A percentile compares a stretch with the other conserved stretches of the same genome.
phyloP scores from a whole-genome alignment of 345 rosid species.

The Raphanus raphanistrum region DNA sequence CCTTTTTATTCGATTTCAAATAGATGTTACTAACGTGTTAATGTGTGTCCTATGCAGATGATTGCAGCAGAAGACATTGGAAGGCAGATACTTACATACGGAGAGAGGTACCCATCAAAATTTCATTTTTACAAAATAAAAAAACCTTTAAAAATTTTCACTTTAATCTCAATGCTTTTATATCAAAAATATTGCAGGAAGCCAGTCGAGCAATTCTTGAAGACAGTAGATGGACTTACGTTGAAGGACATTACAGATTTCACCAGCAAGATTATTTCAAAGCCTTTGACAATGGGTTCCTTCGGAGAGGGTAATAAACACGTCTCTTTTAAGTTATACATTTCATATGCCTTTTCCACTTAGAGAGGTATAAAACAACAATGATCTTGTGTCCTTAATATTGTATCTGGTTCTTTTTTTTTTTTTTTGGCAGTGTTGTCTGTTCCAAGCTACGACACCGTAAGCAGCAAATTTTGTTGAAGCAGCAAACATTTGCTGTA shows the following conservation, averaged over 20 bases:
- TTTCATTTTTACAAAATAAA: neutral
- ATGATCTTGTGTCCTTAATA: neutral
- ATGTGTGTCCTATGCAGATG: conserved; percentile 40
- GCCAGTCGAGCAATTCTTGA: conserved; percentile 65
- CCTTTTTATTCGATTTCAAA: neutral
- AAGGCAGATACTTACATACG: conserved; percentile 67
- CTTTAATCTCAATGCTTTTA: neutral
- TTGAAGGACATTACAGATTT: conserved; percentile 53
- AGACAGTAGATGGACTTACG: conserved; percentile 59
- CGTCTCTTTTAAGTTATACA: neutral
- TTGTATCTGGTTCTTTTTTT: neutral
- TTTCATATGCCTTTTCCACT: neutral
- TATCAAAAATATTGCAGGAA: conserved; percentile 48
- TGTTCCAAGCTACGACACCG: neutral
- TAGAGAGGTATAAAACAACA: neutral
- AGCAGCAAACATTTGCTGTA: neutral
- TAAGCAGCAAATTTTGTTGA: neutral
- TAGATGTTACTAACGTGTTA: neutral
- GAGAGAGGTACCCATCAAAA: conserved; percentile 57
- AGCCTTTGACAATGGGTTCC: conserved; percentile 83
- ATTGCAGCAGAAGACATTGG: conserved; percentile 69
- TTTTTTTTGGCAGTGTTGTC: neutral
- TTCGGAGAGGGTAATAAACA: conserved; percentile 73
- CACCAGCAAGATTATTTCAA: conserved; percentile 58
- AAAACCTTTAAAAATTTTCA: neutral